phyloP scores from a whole-genome alignment of 2,329 filamentous ascomycete genomes.

The Geosmithia flava region DNA sequence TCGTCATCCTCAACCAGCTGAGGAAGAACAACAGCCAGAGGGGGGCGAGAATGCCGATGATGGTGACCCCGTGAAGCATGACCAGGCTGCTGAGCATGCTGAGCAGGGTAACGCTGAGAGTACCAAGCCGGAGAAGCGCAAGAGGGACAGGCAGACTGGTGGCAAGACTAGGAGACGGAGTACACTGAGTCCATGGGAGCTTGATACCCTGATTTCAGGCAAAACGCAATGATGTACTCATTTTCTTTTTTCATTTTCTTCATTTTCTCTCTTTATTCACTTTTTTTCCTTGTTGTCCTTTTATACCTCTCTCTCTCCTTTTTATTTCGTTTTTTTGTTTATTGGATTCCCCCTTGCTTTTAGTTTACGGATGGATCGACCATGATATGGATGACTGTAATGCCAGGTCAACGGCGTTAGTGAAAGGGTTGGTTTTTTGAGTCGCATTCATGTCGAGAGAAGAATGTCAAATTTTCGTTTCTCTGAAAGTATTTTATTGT shows the following conservation, averaged over 20 bases:
- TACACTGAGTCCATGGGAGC: constrained; percentile 63
- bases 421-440: too few species aligned
- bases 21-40: background rate
- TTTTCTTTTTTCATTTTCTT: background rate
- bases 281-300: background rate
- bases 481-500: too few species aligned
- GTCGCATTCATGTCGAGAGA: too few species aligned
- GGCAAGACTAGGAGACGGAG: constrained; percentile 53
- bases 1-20: background rate
- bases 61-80: constrained; percentile 22
- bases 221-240: constrained; percentile 1
- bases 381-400: too few species aligned
- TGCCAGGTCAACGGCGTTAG: too few species aligned
- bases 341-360: too few species aligned
- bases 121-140: constrained; percentile 25
- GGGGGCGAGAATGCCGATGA: constrained; percentile 5
- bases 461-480: too few species aligned
- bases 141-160: constrained; percentile 37
- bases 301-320: background rate
- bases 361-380: too few species aligned
- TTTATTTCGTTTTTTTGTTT: background rate
- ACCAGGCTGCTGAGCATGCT: constrained; percentile 10
- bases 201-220: constrained; percentile 50
- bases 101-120: constrained; percentile 6
- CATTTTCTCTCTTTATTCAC: background rate